Base-by-base conservation (phyloP, 2,329 filamentous ascomycete genomes). In the Epichloe amarillans region DNA sequence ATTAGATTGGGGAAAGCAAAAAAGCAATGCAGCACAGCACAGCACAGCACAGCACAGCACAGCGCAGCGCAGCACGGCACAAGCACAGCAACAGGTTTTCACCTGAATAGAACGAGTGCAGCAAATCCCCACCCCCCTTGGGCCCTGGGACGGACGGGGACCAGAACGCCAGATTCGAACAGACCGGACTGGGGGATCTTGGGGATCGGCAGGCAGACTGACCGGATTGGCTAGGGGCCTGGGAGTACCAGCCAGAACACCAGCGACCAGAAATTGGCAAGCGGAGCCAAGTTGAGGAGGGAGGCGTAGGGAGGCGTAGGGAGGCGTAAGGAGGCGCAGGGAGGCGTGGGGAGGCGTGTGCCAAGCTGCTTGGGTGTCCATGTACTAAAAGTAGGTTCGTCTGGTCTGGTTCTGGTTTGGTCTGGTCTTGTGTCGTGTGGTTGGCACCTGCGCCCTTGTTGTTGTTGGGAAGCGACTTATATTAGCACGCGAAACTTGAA, bases 241-340 rank as follows among this genome's bases (percentile, higher is more conserved):
- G 26, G 8, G 26, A 30, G 26, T 1, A 30, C 8, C 26, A 26
- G 21, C 39, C 47, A 49, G 47, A 38, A 26, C 33, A n/a, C 21
- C 38, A 49, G 39, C 40, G 21, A 21, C 39, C 47, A 43, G 12
- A 49, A 51, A 45, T 51, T 40, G 46, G 41, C 41, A 45, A 46
- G 50, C 46, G 46, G 41, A 48, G 40, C 37, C 15, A 33, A 14
- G 39, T 21, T 26, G 10, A 30, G 33, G 14, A 10, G 15, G 6
- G 6, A 23, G 23, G 23, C 6, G 23, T 23, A 23, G 26, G 41
- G 41, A 21, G 19, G 19, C 21, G 4, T 4, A 7, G 15, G 6
- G 23, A 23, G 23, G 23, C 6, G 23, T 23, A 23, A 19, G 30
- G 41, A 23, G 21, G 21, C 4, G 21, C 5, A 8, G 15, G 5